Evolutionary conservation across 1,139 yeast genomes (phyloP), one percentile per base, ranked within the genome.

Genomic region (Tardiomyces depauwii): DNA sequence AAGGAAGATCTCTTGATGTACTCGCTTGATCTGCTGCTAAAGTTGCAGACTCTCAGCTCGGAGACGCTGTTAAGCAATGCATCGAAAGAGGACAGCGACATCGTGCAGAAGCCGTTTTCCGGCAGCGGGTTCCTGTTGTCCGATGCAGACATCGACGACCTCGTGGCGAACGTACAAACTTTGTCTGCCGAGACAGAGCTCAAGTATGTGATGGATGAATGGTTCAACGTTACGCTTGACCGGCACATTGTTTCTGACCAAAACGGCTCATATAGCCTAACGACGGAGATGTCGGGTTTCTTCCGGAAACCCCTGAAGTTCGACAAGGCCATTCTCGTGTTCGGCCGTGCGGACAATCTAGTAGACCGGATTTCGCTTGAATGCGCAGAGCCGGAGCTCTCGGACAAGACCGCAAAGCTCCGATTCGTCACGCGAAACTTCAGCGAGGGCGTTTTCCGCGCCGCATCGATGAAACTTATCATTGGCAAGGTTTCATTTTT

Each of bases 1-100:
- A 49, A 51, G 16, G 59, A 56, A 6, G 55, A 53, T 14, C 53
- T 59, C 16, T 45, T 64, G 28, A 49, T 45, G 11, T 51, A 57
- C 30, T 62, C 65, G 1, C 45, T 66, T 14, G 62, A 63, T 27
- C 53, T 65, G n/a, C 52, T 68, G 1, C 50, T 60, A 7, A 46
- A 48, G 16, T 53, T 59, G 23, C 49, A 54, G 30, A 51, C 58
- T 27, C 46, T 51, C 36, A 46, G 60, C 9, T 41, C 53, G 6
- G 43, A 48, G 4, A 47, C 41, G 2, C 53, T 50, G 13, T 28
- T 52, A 18, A 45, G 54, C 25, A 48, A 51, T 42, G 46, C 51
- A 16, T 42, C 47, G 39, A 42, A 49, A 7, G 44, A 45, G 12
- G 43, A 49, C 44, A 52, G 61, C 5, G 47, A 52, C 32, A 39